These are phyloP conservation scores for Trichosporon inkin DNA, from an alignment of 1,284 basidiomycete species.

Conservation along the genomic window DNA sequence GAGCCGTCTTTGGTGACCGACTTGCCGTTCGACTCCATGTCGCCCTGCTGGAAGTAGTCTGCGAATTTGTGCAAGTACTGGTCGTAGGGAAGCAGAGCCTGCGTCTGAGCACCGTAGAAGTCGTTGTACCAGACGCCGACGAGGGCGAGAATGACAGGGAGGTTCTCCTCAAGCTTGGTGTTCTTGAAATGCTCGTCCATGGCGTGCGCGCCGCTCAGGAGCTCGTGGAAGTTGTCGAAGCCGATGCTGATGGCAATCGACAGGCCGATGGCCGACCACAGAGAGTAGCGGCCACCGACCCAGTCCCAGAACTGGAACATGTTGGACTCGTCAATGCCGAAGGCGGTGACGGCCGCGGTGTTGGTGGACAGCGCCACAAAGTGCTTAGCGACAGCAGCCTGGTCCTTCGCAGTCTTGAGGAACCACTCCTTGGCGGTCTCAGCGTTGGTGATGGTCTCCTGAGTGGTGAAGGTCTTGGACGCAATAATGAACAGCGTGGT, in stretches of 20 bases:
- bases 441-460: slow-evolving; percentile 99
- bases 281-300: slow-evolving; percentile 96
- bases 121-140: slow-evolving; percentile 98
- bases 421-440: slow-evolving; percentile 93
- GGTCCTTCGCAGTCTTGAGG: slow-evolving; percentile 74
- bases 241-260: slow-evolving; percentile 91
- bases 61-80: slow-evolving; percentile 99
- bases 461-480: slow-evolving; percentile 97
- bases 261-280: slow-evolving; percentile 97
- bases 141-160: slow-evolving; percentile 88
- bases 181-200: slow-evolving; percentile 97
- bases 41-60: slow-evolving; percentile 99
- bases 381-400: slow-evolving; percentile 93
- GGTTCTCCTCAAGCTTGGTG: slow-evolving; percentile 80
- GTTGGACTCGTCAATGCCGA: slow-evolving; percentile 86
- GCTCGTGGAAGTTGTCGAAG: slow-evolving; percentile 86
- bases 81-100: slow-evolving; percentile 93
- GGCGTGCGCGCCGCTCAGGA: slow-evolving; percentile 87
- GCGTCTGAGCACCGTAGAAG: slow-evolving; percentile 92
- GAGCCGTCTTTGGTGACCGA: slow-evolving; percentile 88
- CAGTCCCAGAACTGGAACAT: slow-evolving; percentile 99
- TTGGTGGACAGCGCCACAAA: slow-evolving; percentile 98
- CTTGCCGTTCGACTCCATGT: slow-evolving; percentile 99
- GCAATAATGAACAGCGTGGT: slow-evolving; percentile 96
- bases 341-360: slow-evolving; percentile 86